Percentiles rank a stretch among this genome's conserved stretches.
Evolutionary conservation across 164 flowering plant species (phyloP).

Genomic region (Saururus chinensis): DNA sequence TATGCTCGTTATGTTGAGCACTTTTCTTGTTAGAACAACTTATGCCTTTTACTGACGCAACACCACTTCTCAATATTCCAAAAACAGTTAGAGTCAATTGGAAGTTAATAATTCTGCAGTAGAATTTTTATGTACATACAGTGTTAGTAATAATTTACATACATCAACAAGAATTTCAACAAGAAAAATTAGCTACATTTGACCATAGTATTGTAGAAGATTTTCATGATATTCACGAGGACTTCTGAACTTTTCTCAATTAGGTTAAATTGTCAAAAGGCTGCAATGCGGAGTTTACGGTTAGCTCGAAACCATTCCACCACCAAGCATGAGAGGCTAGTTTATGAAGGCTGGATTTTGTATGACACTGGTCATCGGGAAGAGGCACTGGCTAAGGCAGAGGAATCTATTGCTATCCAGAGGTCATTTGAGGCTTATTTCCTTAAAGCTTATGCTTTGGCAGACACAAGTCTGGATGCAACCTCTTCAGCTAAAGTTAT

Average conservation of each 20-base stretch:
- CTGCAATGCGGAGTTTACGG: constrained; percentile 76
- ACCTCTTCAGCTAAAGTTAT: constrained; percentile 64
- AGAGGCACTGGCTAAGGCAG: constrained; percentile 79
- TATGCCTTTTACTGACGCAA: too few species aligned
- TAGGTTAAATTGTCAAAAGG: constrained; percentile 84
- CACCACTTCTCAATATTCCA: too few species aligned
- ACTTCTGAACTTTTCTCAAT: neutral
- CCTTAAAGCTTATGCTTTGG: constrained; percentile 61
- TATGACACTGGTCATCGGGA: constrained; percentile 79
- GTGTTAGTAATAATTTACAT: too few species aligned
- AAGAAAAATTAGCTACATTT: too few species aligned
- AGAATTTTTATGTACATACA: too few species aligned
- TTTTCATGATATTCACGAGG: neutral
- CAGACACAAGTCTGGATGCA: constrained; percentile 65
- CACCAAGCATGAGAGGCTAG: constrained; percentile 51
- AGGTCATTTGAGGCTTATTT: constrained; percentile 89
- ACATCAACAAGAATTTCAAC: too few species aligned
- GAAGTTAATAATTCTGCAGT: too few species aligned
- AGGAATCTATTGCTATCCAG: constrained; percentile 58
- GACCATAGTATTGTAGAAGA: too few species aligned
- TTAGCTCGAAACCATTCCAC: constrained; percentile 59
- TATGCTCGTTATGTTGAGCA: too few species aligned
- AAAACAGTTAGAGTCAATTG: too few species aligned
- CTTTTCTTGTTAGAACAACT: too few species aligned
- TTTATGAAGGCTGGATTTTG: constrained; percentile 75